A percentile compares a stretch with the other conserved stretches of the same genome.
These are phyloP conservation scores for Micromonas commoda DNA, from an alignment of 139 green algal species.

Conservation along the genomic window DNA sequence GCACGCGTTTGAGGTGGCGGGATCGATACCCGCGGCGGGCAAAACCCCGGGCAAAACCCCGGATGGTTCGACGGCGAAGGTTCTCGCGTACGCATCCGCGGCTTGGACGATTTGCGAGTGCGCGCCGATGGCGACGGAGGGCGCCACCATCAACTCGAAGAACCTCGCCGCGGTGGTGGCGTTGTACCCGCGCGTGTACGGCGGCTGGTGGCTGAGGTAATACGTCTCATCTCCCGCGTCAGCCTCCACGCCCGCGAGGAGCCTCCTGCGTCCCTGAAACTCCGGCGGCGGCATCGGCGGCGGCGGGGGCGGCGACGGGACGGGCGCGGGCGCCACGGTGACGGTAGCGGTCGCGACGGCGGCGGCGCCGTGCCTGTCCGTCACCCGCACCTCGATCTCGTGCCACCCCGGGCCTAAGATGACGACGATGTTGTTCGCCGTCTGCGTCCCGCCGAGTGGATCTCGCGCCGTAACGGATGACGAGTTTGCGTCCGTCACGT, in stretches of 20 bases:
- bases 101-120: background rate
- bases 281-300: no score
- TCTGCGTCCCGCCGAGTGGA: background rate
- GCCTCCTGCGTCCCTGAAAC: no score
- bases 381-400: background rate
- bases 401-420: background rate
- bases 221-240: no score
- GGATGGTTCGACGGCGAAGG: no score
- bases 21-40: no score
- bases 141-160: background rate
- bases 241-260: no score
- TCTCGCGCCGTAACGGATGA: no score
- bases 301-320: background rate
- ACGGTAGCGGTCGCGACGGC: background rate
- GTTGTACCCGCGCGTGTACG: background rate
- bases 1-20: no score
- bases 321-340: background rate
- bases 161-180: background rate
- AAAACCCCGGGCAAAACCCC: no score
- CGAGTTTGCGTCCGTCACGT: no score
- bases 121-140: background rate
- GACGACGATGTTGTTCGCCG: background rate
- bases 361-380: background rate
- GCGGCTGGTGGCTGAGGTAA: no score
- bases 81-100: background rate